These are phyloP conservation scores for Malus hybrid DNA, from an alignment of 331 rosid species.

Conservation along the genomic window DNA sequence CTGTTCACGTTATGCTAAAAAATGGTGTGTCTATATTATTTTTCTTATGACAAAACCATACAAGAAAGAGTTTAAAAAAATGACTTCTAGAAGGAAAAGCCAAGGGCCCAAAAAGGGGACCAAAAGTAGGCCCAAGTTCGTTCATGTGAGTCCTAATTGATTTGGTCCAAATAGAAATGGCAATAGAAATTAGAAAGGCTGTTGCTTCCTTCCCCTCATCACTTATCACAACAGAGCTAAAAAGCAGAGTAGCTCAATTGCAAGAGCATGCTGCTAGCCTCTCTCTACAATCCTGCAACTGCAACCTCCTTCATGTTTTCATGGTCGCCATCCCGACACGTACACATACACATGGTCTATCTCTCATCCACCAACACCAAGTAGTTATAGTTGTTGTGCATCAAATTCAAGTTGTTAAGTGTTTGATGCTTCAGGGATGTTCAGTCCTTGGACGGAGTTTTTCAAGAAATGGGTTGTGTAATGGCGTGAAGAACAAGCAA, in stretches of 20 bases:
- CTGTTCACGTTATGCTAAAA: no score
- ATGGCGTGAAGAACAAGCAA: no score
- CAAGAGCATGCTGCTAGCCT: constrained; percentile 20
- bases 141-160: no score
- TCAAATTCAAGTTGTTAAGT: background rate
- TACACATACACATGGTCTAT: background rate
- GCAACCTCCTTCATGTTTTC: constrained; percentile 16
- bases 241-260: background rate
- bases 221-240: background rate
- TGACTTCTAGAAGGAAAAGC: no score
- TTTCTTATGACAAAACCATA: no score
- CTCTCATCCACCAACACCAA: background rate
- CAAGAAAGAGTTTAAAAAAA: no score
- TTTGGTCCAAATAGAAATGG: background rate
- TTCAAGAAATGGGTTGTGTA: constrained; percentile 18
- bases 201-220: constrained; percentile 6
- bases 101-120: no score
- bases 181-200: background rate
- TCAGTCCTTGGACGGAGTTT: constrained; percentile 8
- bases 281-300: constrained; percentile 15
- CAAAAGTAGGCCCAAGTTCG: no score
- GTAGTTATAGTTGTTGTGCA: background rate
- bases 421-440: constrained; percentile 6
- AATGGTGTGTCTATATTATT: no score
- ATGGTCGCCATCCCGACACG: constrained; percentile 20